Evolutionary conservation across 768 basidiomycete genomes (phyloP).

Genomic region (Amanita phalloides): DNA sequence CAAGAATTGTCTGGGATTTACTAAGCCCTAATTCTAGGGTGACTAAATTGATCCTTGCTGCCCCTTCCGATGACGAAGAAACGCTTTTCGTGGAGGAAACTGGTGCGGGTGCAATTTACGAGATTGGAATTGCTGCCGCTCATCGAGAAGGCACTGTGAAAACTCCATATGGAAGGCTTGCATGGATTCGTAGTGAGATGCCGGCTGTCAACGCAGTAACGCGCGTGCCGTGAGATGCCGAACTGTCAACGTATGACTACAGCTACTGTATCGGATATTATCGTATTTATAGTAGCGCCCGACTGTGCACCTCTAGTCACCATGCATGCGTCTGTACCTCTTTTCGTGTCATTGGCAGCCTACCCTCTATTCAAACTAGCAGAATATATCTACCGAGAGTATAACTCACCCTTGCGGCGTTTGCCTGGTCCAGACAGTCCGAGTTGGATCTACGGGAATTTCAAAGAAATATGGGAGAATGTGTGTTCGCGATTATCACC

Average conservation of each 20-base stretch:
- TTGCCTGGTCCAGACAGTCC: conserved; percentile 40
- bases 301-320: background rate
- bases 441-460: conserved; percentile 37
- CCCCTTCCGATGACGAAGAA: conserved; percentile 19
- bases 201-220: too few species aligned
- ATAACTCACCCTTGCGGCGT: conserved; percentile 31
- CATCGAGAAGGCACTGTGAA: conserved; percentile 17
- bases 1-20: conserved; percentile 30
- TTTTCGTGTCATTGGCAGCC: conserved; percentile 8
- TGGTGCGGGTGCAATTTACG: conserved; percentile 28
- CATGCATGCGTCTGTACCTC: background rate
- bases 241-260: too few species aligned
- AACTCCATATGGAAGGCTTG: conserved; percentile 43
- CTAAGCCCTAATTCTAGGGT: conserved; percentile 19
- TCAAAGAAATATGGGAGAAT: conserved; percentile 30
- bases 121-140: conserved; percentile 39
- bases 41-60: background rate
- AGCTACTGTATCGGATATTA: too few species aligned
- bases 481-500: conserved; percentile 16
- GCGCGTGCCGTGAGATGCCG: too few species aligned
- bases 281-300: too few species aligned
- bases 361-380: conserved; percentile 23
- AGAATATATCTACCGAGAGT: conserved; percentile 18
- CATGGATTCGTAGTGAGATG: conserved; percentile 19
- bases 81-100: conserved; percentile 16